Evolutionary conservation across 768 basidiomycete genomes (phyloP), one percentile per base, ranked within the genome.

Genomic region (Tylopilus intermedius): DNA sequence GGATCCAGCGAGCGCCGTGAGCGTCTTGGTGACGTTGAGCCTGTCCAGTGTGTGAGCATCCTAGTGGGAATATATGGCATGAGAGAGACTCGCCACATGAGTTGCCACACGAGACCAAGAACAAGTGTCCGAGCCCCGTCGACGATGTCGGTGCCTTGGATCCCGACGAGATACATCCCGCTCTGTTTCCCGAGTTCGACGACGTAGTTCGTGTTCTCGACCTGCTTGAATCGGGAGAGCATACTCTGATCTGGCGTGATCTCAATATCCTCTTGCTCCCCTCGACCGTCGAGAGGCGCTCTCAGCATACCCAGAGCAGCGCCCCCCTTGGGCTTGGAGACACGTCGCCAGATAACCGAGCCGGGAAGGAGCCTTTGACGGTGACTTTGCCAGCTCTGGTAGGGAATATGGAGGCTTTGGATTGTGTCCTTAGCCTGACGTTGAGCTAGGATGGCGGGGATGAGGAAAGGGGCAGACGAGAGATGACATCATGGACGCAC

Each of bases 101-200:
- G 76, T 65, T 99, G 96, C 96, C 96, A 99, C 0, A 97, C 94
- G 33, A 97, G 80, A 29, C 95, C 96, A 27, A 99, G 81, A 6
- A 97, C 94, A 50, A 99, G 76, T 4, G 94, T 98, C 72, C 85
- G 88, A 47, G 76, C 76, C 18, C 86, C 93, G 63, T 99, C 95
- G 53, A 94, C 92, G 58, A 99, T 94, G 69, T 98, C 95, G 1
- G 95, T 85, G 11, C 96, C 7, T 18, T 18, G 18, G 18, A 18
- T 18, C 18, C 18, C 18, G 18, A 18, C 18, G 18, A 18, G 18
- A 1, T 18, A 1, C 18, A 18, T 18, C 18, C 18, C 18, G 18
- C 18, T 18, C 18, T 18, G 18, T 18, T 18, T 18, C 18, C 18
- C 18, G 18, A 18, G 18, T 18, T 18, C 18, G 18, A 18, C 18